phyloP scores from a whole-genome alignment of 305 asterid genomes.

The Fraxinus paxiana region DNA sequence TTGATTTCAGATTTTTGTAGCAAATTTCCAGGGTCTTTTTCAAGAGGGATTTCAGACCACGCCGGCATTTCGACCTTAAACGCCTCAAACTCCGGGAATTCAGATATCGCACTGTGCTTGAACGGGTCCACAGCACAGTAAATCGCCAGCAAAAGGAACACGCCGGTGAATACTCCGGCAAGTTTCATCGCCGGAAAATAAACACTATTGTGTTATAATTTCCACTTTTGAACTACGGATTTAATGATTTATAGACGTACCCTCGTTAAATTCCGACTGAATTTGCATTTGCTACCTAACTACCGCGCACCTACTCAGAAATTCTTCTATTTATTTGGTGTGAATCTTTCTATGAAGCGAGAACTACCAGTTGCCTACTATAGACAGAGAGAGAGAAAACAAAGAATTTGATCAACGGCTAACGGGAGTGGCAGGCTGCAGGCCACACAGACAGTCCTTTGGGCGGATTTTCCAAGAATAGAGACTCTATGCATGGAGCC shows the following conservation, averaged over 20 bases:
- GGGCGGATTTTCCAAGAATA: neutral
- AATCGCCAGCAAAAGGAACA: constrained; percentile 52
- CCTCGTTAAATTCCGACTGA: neutral
- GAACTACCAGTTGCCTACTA: neutral
- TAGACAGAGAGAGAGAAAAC: neutral
- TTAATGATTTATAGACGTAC: neutral
- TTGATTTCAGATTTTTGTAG: constrained; percentile 77
- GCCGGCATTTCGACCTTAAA: constrained; percentile 60
- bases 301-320: neutral
- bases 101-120: constrained; percentile 56
- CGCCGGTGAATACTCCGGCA: constrained; percentile 39
- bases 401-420: neutral
- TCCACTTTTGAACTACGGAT: neutral
- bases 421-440: neutral
- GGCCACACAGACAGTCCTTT: neutral
- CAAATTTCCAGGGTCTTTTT: constrained; percentile 51
- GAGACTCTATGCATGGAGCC: neutral
- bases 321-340: neutral
- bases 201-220: neutral
- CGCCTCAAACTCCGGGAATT: constrained; percentile 62
- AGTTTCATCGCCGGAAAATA: constrained; percentile 35
- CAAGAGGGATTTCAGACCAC: constrained; percentile 60
- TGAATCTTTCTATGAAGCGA: neutral
- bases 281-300: neutral
- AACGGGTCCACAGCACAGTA: constrained; percentile 91